Evolutionary conservation across 345 rosid genomes (phyloP).

Genomic region (Erysimum cheiranthoides): DNA sequence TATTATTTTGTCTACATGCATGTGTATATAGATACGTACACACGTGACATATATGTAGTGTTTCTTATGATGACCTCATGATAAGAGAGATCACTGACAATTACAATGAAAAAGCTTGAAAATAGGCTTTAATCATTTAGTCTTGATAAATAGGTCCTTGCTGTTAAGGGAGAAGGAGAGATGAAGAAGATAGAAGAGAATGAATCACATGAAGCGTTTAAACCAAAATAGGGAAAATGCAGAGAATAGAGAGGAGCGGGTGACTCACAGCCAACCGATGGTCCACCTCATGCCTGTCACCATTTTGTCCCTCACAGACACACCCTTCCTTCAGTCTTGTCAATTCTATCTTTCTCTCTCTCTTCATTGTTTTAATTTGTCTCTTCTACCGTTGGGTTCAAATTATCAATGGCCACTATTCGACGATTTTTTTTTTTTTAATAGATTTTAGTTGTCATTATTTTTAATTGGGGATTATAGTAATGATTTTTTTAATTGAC

Average conservation of each 20-base stretch:
- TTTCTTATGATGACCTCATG: constrained; percentile 49
- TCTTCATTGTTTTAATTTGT: constrained; percentile 9
- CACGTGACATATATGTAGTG: constrained; percentile 32
- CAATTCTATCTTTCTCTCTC: constrained; percentile 29
- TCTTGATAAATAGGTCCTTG: constrained; percentile 7
- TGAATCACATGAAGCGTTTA: constrained; percentile 42
- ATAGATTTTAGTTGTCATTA: neutral
- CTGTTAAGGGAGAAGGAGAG: neutral
- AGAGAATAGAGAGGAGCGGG: constrained; percentile 30
- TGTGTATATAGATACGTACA: constrained; percentile 5
- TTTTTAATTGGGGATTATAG: neutral
- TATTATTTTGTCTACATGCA: constrained; percentile 28
- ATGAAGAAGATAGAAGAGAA: constrained; percentile 5
- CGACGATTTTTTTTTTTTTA: too few species aligned
- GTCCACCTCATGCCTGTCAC: constrained; percentile 45
- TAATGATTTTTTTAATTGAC: too few species aligned
- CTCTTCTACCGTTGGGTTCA: constrained; percentile 30
- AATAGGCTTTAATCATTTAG: constrained; percentile 44
- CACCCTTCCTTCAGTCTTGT: constrained; percentile 39
- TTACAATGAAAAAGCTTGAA: constrained; percentile 16
- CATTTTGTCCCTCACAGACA: constrained; percentile 47
- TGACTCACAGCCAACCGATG: constrained; percentile 45
- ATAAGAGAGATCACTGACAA: constrained; percentile 49
- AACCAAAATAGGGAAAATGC: constrained; percentile 18
- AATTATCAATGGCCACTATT: constrained; percentile 9